Base-by-base conservation (phyloP, 2,329 filamentous ascomycete genomes). In the Aspergillus fumigatus region DNA sequence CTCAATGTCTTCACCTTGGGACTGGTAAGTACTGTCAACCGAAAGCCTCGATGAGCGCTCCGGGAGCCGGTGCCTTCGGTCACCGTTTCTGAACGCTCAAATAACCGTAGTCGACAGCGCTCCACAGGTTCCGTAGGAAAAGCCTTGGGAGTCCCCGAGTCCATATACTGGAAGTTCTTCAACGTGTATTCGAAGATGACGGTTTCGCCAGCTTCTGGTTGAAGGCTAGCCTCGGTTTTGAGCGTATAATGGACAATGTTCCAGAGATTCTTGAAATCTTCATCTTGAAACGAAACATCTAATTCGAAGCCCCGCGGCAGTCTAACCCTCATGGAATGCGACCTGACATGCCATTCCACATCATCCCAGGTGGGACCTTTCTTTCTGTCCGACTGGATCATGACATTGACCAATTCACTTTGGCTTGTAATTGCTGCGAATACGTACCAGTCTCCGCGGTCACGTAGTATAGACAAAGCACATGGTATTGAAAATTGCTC, bases 181-280 rank as follows among this genome's bases (percentile, higher is more conserved):
- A 96, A 76, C 1, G 83, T 86, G 7, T 84, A 82, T 65, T 87
- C 84, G 69, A 90, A 91, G 2, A 88, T 79, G 55, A 88, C 73
- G 2, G 79, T 79, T 73, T 97, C 92, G 52, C 90, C 88, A 29
- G 80, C 79, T 43, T 85, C 82, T 6, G 86, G 84, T 38, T 85
- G 84, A 45, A 96, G 79, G 52, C 85, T 89, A 26, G 82, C 80
- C 67, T 92, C 88, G 2, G 93, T 84, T 65, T 89, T 90, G 62
- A 82, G 83, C 26, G 88, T 90, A 70, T 95, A 93, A 58, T 96
- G 90, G 62, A 92, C 90, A 73, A 95, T 90, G 64, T 85, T 88
- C 84, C 88, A 92, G 10, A 96, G 75, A 60, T 84, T 86, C 59
- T 87, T 84, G 75, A 89, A 96, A 68, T 96, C 90, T n/a, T 83